Conservation (phyloP, 2,329 filamentous ascomycete species). For the Corinectria fuckeliana region DNA sequence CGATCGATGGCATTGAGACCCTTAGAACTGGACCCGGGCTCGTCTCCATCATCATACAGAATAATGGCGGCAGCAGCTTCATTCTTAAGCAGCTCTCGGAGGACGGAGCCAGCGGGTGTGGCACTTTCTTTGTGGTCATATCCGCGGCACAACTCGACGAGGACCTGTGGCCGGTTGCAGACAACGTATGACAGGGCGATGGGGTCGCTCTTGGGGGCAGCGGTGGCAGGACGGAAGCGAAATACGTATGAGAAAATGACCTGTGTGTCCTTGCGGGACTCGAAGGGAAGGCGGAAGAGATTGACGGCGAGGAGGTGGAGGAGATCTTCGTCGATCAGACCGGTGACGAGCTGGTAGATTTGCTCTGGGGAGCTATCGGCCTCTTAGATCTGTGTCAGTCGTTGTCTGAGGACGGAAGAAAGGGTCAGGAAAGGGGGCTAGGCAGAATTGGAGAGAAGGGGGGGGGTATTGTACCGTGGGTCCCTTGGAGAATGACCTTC, state of each 20-base stretch:
- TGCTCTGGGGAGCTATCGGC: constrained; percentile 85
- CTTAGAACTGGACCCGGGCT: constrained; percentile 73
- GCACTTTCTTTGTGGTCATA: constrained; percentile 92
- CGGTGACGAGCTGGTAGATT: constrained; percentile 83
- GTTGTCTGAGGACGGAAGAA: not conserved
- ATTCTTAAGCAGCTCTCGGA: constrained; percentile 87
- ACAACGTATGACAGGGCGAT: constrained; percentile 89
- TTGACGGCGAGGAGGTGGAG: constrained; percentile 83
- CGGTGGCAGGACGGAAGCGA: constrained; percentile 78
- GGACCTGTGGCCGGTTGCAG: constrained; percentile 82
- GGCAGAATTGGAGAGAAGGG: not conserved
- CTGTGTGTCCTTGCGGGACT: constrained; percentile 94
- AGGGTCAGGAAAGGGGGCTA: not conserved
- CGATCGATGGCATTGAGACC: constrained; percentile 80
- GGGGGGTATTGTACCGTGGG: constrained; percentile 70
- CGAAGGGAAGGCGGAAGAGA: constrained; percentile 88
- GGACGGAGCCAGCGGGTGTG: constrained; percentile 86
- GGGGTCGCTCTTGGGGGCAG: constrained; percentile 73
- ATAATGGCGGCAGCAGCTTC: constrained; percentile 91
- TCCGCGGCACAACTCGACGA: constrained; percentile 86
- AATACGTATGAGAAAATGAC: constrained; percentile 96
- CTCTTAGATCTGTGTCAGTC: constrained; percentile 61
- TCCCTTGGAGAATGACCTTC: constrained; percentile 92
- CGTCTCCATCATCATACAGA: constrained; percentile 85
- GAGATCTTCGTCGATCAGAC: constrained; percentile 88